Base-by-base conservation (phyloP, 495 filamentous ascomycete species). In the Platismatia glauca region DNA sequence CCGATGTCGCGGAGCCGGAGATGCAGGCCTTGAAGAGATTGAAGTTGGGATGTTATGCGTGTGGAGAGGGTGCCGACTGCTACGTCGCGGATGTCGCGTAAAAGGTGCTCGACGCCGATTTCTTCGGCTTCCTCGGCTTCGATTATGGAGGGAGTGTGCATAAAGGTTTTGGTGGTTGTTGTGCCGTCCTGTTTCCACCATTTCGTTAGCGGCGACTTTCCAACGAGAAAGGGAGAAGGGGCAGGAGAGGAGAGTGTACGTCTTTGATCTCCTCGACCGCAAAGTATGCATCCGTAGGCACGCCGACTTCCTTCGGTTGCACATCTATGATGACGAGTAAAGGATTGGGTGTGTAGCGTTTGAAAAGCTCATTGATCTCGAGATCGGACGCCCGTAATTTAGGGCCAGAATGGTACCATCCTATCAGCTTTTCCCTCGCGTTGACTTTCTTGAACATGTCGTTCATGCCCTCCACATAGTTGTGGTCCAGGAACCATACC, bases 381-480 rank as follows among this genome's bases (percentile, higher is more conserved):
- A 97, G 82, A 82, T 98, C 94, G 46, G 92, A 96, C 60, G 92
- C 95, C 67, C 94, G 86, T 69, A 98, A 81, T 79, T 98, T 98
- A 29, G 94, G 94, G 57, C 94, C 94, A 12, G 95, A 96, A 75
- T 98, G 94, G 76, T 98, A 98, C 94, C 94, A 98, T 75, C 94
- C 94, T 79, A 98, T 92, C 71, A 98, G 82, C 85, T 98, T 98
- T 78, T 98, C 94, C 60, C 91, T 81, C 62, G 94, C 94, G 80
- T 98, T 98, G 79, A 98, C 91, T 78, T 97, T 97, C 83, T 98
- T 98, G 82, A 98, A 98, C 94, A 98, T 98, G 76, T 98, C 94
- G 81, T 92, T 94, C 94, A 98, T 98, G 66, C 87, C 89, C 76
- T 98, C 95, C 74, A 98, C 89, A 71, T 96, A 98, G 81, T 98